Evolutionary conservation across 1,284 basidiomycete genomes (phyloP).

Genomic region (Puccinia horiana): DNA sequence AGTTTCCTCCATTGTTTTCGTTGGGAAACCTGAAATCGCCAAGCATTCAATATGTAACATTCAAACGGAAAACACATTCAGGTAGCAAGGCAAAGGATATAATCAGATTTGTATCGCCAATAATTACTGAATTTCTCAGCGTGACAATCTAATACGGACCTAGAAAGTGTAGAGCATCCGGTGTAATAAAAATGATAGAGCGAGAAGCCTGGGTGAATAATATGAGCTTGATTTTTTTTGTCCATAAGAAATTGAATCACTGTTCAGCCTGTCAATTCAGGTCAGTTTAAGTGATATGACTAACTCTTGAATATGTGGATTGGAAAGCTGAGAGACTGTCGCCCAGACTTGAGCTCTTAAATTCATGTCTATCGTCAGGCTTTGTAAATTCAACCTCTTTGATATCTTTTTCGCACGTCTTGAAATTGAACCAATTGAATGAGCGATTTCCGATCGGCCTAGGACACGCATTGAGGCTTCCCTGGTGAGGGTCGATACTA

Average conservation of each 20-base stretch:
- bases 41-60: not conserved
- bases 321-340: slow-evolving; percentile 24
- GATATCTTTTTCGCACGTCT: slow-evolving; percentile 5
- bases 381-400: slow-evolving; percentile 16
- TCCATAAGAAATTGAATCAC: not conserved
- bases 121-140: not conserved
- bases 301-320: slow-evolving; percentile 43
- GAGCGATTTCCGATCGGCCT: not conserved
- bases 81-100: not conserved
- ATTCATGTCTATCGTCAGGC: not conserved
- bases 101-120: not conserved
- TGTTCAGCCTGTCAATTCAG: not conserved
- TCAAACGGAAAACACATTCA: not conserved
- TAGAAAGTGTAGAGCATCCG: slow-evolving; percentile 38
- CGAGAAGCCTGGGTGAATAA: slow-evolving; percentile 19
- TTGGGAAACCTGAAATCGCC: slow-evolving; percentile 30
- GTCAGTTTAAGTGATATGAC: not conserved
- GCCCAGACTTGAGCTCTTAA: not conserved
- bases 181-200: slow-evolving; percentile 25
- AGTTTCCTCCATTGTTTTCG: slow-evolving; percentile 33
- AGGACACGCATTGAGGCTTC: not conserved
- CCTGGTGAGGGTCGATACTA: not conserved
- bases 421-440: slow-evolving; percentile 7
- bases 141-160: slow-evolving; percentile 8
- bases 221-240: slow-evolving; percentile 19